Evolutionary conservation across 2,329 filamentous ascomycete species (phyloP).

Genomic region (Talaromyces piceae): DNA sequence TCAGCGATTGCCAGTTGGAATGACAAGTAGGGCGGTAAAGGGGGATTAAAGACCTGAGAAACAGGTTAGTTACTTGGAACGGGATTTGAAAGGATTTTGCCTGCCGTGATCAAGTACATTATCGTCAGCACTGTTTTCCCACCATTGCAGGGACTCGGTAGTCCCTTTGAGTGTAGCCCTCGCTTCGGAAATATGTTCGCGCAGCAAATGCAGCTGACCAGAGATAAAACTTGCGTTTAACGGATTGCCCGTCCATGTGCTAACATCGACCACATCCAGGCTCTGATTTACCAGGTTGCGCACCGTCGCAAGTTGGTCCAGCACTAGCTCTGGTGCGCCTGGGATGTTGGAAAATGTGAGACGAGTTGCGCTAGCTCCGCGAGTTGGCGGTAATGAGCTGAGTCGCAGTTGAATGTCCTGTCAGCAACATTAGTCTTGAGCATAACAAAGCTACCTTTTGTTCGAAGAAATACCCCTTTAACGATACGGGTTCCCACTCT

Average conservation of each 20-base stretch:
- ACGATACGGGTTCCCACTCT: constrained; percentile 84
- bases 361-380: constrained; percentile 44
- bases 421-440: neutral
- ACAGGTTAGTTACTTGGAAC: neutral
- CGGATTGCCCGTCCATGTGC: constrained; percentile 63
- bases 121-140: constrained; percentile 47
- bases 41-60: constrained; percentile 50
- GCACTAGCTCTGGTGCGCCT: constrained; percentile 50
- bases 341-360: constrained; percentile 46
- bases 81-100: neutral
- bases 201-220: constrained; percentile 51
- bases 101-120: constrained; percentile 39
- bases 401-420: constrained; percentile 69
- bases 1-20: constrained; percentile 65
- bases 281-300: constrained; percentile 74
- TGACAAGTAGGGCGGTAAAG: constrained; percentile 60
- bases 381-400: constrained; percentile 42
- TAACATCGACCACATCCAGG: constrained; percentile 74
- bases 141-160: constrained; percentile 47
- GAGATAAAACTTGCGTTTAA: constrained; percentile 51
- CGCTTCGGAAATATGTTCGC: constrained; percentile 57
- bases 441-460: neutral
- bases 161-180: constrained; percentile 51
- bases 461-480: constrained; percentile 58
- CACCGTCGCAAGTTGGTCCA: constrained; percentile 64